Percentiles rank a stretch among this genome's conserved stretches.
These are phyloP conservation scores for Diaporthe citriasiana DNA, from an alignment of 2,329 filamentous ascomycete genomes.

Conservation along the genomic window DNA sequence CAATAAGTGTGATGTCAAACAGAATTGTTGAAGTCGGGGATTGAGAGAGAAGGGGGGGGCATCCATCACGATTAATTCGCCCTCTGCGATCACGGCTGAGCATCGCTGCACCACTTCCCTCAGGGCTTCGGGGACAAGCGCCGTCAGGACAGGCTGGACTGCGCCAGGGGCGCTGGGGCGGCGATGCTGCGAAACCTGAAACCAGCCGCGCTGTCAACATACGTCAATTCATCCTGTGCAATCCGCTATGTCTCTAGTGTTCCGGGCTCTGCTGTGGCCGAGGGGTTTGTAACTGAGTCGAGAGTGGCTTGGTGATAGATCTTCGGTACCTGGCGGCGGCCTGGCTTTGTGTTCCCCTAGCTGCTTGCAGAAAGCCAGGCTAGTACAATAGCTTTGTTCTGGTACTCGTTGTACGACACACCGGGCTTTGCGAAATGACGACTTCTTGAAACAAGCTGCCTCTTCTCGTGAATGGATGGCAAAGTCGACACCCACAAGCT, in stretches of 20 bases:
- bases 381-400: conserved; percentile 23
- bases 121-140: conserved; percentile 1
- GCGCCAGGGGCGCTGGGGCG: neutral
- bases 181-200: conserved; percentile 7
- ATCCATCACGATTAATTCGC: neutral
- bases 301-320: conserved; percentile 23
- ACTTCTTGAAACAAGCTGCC: conserved; percentile 14
- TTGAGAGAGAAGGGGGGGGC: neutral
- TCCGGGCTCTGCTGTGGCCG: conserved; percentile 23
- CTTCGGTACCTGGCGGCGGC: conserved; percentile 15
- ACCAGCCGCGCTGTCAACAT: conserved; percentile 35
- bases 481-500: neutral
- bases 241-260: conserved; percentile 16
- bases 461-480: neutral
- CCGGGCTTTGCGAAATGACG: conserved; percentile 24
- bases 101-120: neutral
- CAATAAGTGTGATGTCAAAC: conserved; percentile 11
- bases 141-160: neutral
- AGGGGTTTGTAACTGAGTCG: conserved; percentile 12
- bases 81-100: neutral
- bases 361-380: conserved; percentile 13
- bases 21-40: neutral
- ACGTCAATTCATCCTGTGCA: conserved; percentile 25
- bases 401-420: conserved; percentile 20
- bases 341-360: conserved; percentile 31